phyloP scores from a whole-genome alignment of 2,329 filamentous ascomycete species.

The Dactylellina haptotyla region DNA sequence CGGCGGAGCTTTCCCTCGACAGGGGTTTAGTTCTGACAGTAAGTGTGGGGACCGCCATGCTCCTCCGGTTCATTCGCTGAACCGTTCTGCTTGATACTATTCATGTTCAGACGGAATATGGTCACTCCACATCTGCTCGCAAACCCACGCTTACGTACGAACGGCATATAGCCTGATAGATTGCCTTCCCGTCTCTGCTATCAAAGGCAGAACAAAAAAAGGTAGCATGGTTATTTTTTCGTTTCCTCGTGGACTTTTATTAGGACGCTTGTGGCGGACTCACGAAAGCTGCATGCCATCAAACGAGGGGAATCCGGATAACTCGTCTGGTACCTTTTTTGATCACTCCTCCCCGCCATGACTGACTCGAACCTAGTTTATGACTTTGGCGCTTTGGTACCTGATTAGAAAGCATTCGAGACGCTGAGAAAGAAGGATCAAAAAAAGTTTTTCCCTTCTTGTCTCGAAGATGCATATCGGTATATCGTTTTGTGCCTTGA shows the following conservation, averaged over 20 bases:
- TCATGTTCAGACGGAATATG: conserved; percentile 44
- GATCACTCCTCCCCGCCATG: conserved; percentile 9
- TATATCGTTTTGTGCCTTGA: conserved; percentile 18
- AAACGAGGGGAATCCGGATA: conserved; percentile 2
- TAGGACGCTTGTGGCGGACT: conserved; percentile 43
- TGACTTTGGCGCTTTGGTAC: conserved; percentile 28
- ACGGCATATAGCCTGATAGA: conserved; percentile 46
- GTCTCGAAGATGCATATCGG: too few species aligned
- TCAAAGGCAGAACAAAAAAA: neutral
- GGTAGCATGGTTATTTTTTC: neutral
- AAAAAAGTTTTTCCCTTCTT: neutral
- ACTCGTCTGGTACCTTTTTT: conserved; percentile 36
- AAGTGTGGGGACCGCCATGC: conserved; percentile 46
- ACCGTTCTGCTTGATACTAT: conserved; percentile 26
- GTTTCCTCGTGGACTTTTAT: conserved; percentile 19
- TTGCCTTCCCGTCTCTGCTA: conserved; percentile 21
- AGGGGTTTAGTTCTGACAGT: conserved; percentile 52
- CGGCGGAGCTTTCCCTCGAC: conserved; percentile 38
- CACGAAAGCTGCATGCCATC: conserved; percentile 46
- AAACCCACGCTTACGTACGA: conserved; percentile 39
- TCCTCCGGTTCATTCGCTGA: conserved; percentile 38
- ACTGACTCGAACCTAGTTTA: conserved; percentile 2
- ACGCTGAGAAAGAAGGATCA: conserved; percentile 2
- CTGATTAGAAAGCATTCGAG: conserved; percentile 36
- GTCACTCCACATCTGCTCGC: conserved; percentile 30